phyloP scores from a whole-genome alignment of 2,329 filamentous ascomycete genomes.

The Microsporum canis region DNA sequence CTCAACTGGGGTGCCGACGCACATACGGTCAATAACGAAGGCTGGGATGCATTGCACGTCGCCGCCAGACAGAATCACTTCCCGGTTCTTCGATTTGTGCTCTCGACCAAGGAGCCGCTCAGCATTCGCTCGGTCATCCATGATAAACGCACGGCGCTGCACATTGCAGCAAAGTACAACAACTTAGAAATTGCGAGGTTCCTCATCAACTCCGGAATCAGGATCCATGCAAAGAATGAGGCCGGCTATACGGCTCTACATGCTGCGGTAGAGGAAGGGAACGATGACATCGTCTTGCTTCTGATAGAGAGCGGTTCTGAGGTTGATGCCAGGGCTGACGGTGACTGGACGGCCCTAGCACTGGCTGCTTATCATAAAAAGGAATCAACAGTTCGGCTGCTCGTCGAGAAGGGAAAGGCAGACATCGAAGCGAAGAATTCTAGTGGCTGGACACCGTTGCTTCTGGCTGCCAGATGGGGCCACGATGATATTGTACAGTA shows the following conservation, averaged over 20 bases:
- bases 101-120: background rate
- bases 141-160: slow-evolving; percentile 5
- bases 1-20: slow-evolving; percentile 4
- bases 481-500: slow-evolving; percentile 24
- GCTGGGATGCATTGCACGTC: slow-evolving; percentile 3
- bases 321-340: slow-evolving; percentile 12
- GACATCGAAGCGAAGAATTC: slow-evolving; percentile 12
- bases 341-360: slow-evolving; percentile 15
- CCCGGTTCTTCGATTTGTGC: background rate
- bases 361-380: slow-evolving; percentile 14
- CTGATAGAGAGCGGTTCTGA: slow-evolving; percentile 16
- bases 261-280: slow-evolving; percentile 14
- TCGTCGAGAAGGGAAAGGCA: slow-evolving; percentile 14
- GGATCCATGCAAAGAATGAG: background rate
- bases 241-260: background rate
- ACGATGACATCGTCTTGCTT: slow-evolving; percentile 14
- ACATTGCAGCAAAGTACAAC: slow-evolving; percentile 3
- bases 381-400: slow-evolving; percentile 10
- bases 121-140: background rate
- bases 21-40: background rate
- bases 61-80: background rate
- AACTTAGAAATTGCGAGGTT: background rate
- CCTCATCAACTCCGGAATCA: background rate
- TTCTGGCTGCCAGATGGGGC: slow-evolving; percentile 16
- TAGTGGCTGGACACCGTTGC: slow-evolving; percentile 7